These are phyloP conservation scores for Aspergillus carbonarius DNA, from an alignment of 2,329 filamentous ascomycete genomes.

Conservation along the genomic window DNA sequence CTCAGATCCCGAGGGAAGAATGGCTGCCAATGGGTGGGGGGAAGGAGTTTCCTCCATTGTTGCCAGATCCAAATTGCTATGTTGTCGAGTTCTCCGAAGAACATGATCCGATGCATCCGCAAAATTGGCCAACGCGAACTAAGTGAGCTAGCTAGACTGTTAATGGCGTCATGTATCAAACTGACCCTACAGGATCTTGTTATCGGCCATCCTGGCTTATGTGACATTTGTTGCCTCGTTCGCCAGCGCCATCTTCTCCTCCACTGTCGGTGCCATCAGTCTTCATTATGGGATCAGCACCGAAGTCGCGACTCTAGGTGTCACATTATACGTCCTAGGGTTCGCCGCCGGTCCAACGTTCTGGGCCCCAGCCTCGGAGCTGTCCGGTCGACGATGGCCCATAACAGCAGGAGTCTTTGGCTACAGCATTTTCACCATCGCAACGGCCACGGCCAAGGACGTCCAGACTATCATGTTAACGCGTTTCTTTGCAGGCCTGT, in stretches of 20 bases:
- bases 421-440: slow-evolving; percentile 47
- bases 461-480: slow-evolving; percentile 44
- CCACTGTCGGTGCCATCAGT: slow-evolving; percentile 58
- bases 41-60: slow-evolving; percentile 32
- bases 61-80: slow-evolving; percentile 54
- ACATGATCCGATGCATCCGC: slow-evolving; percentile 52
- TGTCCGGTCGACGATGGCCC: slow-evolving; percentile 58
- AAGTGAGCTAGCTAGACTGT: slow-evolving; percentile 32
- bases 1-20: slow-evolving; percentile 19
- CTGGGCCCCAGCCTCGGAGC: slow-evolving; percentile 62
- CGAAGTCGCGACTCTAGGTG: slow-evolving; percentile 47
- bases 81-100: slow-evolving; percentile 55
- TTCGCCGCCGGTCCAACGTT: slow-evolving; percentile 61
- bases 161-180: no score
- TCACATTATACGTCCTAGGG: slow-evolving; percentile 50
- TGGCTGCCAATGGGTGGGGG: slow-evolving; percentile 28
- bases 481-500: slow-evolving; percentile 49
- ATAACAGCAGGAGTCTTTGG: slow-evolving; percentile 43
- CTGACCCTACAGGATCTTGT: slow-evolving; percentile 3
- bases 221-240: slow-evolving; percentile 54
- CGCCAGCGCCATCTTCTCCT: slow-evolving; percentile 64
- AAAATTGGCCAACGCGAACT: slow-evolving; percentile 51
- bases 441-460: slow-evolving; percentile 42
- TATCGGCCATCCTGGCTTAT: slow-evolving; percentile 34
- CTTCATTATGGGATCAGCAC: slow-evolving; percentile 45